Evolutionary conservation across 1,284 basidiomycete species (phyloP), one percentile per base, ranked within the genome.

Genomic region (Apiotrichum montevideense): DNA sequence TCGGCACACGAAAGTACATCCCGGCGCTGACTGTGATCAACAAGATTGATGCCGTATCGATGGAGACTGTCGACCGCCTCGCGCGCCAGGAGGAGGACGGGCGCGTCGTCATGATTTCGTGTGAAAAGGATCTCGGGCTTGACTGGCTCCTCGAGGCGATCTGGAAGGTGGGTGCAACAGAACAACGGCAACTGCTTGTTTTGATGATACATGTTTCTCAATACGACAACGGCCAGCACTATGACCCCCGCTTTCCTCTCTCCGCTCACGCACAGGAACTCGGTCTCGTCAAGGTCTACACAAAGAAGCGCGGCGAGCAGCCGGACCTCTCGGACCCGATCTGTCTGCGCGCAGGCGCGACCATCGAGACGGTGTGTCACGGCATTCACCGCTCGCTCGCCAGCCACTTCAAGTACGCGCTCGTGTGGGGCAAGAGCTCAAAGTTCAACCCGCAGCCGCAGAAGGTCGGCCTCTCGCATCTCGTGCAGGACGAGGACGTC

Each of bases 21-120:
- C 91, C 91, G 6, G 95, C 92, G 47, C 63, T 80, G 82, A 94
- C 95, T 72, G 91, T 94, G 8, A 96, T 95, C 80, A 97, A 97
- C 81, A 95, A 96, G 78, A 85, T 95, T 59, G 92, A 96, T 67
- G 83, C 72, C 2, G 87, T 95, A 63, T 91, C 88, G 63, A 81
- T 97, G 58, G 93, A 96, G 76, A 88, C 87, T 67, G 78, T 97
- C 64, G 87, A 98, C 77, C 86, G 87, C 61, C 80, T 97, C 51
- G 91, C 93, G n/a, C 82, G 86, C 45, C 82, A 87, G 67, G 35
- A 29, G 4, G 86, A 88, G n/a, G 83, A 92, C 69, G 74, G 76
- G 33, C 66, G 64, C 52, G 88, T 88, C 0, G 84, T 94, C 40
- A 94, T 97, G 49, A 97, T 97, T 72, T 92, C 88, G 68, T 96